Percentiles rank a stretch among this genome's conserved stretches.
These are phyloP conservation scores for Heliamphora pulchella DNA, from an alignment of 179 eudicot species.

Conservation along the genomic window DNA sequence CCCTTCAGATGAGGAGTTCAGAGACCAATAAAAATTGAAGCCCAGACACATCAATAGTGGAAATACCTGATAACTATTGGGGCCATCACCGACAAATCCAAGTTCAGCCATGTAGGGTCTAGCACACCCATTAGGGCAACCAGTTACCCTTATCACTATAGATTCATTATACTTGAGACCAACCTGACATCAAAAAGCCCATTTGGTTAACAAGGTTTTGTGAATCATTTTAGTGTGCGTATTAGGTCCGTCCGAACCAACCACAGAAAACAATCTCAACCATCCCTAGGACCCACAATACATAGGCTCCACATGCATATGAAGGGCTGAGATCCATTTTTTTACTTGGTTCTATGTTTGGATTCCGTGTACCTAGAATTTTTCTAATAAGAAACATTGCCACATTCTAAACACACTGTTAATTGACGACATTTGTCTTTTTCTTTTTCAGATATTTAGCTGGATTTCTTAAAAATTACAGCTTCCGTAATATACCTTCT, in stretches of 20 bases:
- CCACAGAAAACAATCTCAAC: no score
- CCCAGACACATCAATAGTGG: neutral
- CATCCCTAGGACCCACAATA: no score
- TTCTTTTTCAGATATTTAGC: constrained; percentile 2
- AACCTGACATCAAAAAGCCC: constrained; percentile 43
- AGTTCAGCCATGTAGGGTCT: constrained; percentile 99
- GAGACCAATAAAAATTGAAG: neutral
- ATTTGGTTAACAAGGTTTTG: constrained; percentile 17
- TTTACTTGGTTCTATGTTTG: no score
- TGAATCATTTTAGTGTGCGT: no score
- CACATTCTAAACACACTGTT: neutral
- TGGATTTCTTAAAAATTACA: neutral
- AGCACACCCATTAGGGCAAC: constrained; percentile 99
- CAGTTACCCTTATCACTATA: constrained; percentile 77
- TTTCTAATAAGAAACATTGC: no score
- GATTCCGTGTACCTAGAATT: no score
- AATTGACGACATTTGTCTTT: neutral
- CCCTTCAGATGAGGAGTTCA: neutral
- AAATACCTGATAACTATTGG: constrained; percentile 92
- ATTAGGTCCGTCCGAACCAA: no score
- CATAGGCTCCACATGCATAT: no score
- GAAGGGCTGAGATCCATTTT: no score
- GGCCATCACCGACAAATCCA: constrained; percentile 99
- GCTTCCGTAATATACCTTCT: constrained; percentile 49
- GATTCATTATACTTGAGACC: constrained; percentile 83